phyloP scores from a whole-genome alignment of 1,139 yeast genomes.

The Diutina siamensis region DNA sequence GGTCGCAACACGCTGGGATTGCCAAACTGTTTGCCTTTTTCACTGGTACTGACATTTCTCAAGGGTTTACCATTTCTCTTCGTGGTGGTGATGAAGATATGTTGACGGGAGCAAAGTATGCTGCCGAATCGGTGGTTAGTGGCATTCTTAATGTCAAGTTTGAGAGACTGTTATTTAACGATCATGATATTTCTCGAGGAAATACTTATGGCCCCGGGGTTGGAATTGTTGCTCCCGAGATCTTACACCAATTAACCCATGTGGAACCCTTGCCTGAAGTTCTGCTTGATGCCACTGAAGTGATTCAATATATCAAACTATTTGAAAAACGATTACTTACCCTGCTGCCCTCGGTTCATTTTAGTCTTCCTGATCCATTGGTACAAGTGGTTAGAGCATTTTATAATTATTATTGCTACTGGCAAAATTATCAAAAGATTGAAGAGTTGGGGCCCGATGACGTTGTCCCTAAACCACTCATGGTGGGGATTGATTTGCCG shows the following conservation, averaged over 20 bases:
- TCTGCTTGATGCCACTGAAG: slow-evolving; percentile 1
- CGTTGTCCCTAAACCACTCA: background rate
- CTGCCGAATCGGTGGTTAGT: slow-evolving; percentile 70
- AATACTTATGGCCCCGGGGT: background rate
- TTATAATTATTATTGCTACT: background rate
- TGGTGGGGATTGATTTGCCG: background rate
- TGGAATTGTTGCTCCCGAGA: background rate
- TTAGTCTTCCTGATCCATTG: background rate
- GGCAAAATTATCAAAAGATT: background rate
- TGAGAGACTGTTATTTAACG: slow-evolving; percentile 73
- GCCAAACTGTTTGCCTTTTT: slow-evolving; percentile 68
- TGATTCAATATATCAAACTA: background rate
- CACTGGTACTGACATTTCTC: slow-evolving; percentile 60
- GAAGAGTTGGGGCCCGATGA: background rate
- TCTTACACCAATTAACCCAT: background rate
- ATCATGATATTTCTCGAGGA: slow-evolving; percentile 32
- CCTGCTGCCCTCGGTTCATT: background rate
- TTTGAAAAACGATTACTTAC: background rate
- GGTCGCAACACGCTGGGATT: slow-evolving; percentile 41
- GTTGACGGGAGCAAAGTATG: slow-evolving; percentile 60
- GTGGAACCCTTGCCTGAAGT: background rate
- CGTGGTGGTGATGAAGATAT: slow-evolving; percentile 62
- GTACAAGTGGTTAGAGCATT: background rate
- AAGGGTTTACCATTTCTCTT: slow-evolving; percentile 74
- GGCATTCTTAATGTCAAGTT: slow-evolving; percentile 66